Percentiles rank a stretch among this genome's conserved stretches.
Evolutionary conservation across 805 yeast species (phyloP).

Genomic region (Kodamaea hsintzibuensis): DNA sequence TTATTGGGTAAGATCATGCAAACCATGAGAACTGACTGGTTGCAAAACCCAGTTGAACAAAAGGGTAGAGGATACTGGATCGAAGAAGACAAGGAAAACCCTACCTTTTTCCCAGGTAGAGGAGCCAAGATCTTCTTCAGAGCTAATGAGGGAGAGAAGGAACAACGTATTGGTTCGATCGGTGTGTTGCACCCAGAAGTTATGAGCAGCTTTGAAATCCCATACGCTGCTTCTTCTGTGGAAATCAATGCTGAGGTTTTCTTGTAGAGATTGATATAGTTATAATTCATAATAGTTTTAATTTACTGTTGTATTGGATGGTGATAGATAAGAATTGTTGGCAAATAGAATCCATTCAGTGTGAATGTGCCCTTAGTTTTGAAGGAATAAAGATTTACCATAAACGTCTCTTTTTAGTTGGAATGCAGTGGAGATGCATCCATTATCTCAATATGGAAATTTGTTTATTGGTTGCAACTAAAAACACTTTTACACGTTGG

Average conservation of each 20-base stretch:
- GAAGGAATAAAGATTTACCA: too few relatives aligned
- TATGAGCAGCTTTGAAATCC: conserved; percentile 79
- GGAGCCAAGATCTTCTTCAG: conserved; percentile 87
- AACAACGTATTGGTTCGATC: conserved; percentile 69
- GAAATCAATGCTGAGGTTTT: conserved; percentile 90
- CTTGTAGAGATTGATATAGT: conserved; percentile 42
- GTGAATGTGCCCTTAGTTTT: too few relatives aligned
- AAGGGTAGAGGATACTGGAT: conserved; percentile 83
- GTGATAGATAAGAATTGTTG: too few relatives aligned
- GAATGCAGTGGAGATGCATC: too few relatives aligned
- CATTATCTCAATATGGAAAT: too few relatives aligned
- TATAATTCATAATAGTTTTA: conserved; percentile 7
- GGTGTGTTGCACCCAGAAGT: conserved; percentile 98
- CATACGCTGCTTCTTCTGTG: conserved; percentile 88
- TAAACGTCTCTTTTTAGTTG: too few relatives aligned
- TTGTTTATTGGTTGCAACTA: too few relatives aligned
- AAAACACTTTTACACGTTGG: too few relatives aligned
- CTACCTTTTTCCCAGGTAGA: conserved; percentile 94
- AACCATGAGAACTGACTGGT: conserved; percentile 88
- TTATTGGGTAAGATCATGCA: conserved; percentile 93
- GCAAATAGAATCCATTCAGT: too few relatives aligned
- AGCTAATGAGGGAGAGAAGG: conserved; percentile 56
- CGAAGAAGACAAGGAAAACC: conserved; percentile 63
- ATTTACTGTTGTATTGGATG: neutral
- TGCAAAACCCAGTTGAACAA: conserved; percentile 52